phyloP scores from a whole-genome alignment of 805 yeast genomes.

The Wickerhamiella bombiphila region DNA sequence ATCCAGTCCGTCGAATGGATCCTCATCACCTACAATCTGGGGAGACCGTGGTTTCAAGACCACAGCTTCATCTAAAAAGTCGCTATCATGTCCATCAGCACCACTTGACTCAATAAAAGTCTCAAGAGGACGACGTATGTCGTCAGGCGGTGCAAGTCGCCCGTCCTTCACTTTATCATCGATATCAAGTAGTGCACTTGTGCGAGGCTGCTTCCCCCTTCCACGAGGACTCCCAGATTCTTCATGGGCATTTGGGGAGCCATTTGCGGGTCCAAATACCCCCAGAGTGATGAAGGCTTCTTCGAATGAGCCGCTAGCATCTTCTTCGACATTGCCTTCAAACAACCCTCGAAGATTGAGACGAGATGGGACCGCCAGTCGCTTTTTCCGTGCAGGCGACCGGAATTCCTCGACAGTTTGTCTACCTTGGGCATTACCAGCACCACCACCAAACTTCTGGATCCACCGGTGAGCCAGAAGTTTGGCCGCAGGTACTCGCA shows the following conservation, averaged over 20 bases:
- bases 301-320: conserved; percentile 5
- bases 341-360: conserved; percentile 9
- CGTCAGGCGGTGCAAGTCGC: conserved; percentile 37
- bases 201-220: background rate
- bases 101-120: conserved; percentile 27
- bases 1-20: conserved; percentile 30
- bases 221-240: background rate
- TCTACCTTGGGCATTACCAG: conserved; percentile 16
- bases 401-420: conserved; percentile 22
- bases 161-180: conserved; percentile 34
- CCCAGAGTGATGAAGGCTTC: conserved; percentile 14
- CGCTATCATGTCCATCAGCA: conserved; percentile 11
- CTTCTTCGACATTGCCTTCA: background rate
- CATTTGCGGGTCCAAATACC: conserved; percentile 7
- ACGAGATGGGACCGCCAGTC: conserved; percentile 13
- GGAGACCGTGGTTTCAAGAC: background rate
- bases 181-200: conserved; percentile 14
- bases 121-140: conserved; percentile 29
- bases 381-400: conserved; percentile 12
- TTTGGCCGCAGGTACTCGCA: conserved; percentile 40
- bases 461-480: conserved; percentile 54
- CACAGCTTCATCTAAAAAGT: conserved; percentile 19
- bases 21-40: conserved; percentile 27
- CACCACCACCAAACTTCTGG: conserved; percentile 11
- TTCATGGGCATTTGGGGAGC: background rate